Evolutionary conservation across 163 green algal species (phyloP), one percentile per base, ranked within the genome.

Genomic region (Chloromonas sp.): DNA sequence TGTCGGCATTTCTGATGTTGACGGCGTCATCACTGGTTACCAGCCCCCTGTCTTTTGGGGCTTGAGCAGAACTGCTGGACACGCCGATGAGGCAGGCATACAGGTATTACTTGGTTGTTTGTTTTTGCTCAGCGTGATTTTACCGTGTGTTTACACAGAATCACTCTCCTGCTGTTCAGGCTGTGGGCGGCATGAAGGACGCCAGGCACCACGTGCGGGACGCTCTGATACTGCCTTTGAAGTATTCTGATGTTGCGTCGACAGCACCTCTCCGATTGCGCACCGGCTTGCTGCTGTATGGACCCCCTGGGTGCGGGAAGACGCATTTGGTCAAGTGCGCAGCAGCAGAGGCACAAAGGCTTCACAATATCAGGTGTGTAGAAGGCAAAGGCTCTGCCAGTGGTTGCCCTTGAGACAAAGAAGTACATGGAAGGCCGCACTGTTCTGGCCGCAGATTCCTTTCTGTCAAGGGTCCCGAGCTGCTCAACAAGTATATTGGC

Each of bases 401-500:
- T 58, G 2, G 14, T 81, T 60, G 13, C 13, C 14, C 8, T 81
- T 15, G 15, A 2, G 13, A 60, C 58, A 15, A 81, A 8, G 13
- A 15, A 58, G 11, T 60, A 60, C 74, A 59, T 36, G 58, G 8
- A 11, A 76, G 5, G 66, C 5, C 66, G 66, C 71, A 79, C 71
- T 59, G 71, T 79, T 79, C 14, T 79, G 71, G 1, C 3, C 0
- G 13, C 82, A 91, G 88, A 60, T 91, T 89, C 82, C 81, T 91
- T 15, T 90, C 87, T 66, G 93, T 99, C 13, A 97, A 98, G 87
- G 97, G 97, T 36, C 97, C 97, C 0, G 97, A 99, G 93, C 90
- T 99, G 83, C 92, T 99, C 0, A 99, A 99, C 92, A 99, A 99
- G 90, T 99, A 99, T 91, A 98, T 99, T 82, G 97, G 97, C n/a